Evolutionary conservation across 2,329 filamentous ascomycete genomes (phyloP).

Genomic region (Diplodia seriata): DNA sequence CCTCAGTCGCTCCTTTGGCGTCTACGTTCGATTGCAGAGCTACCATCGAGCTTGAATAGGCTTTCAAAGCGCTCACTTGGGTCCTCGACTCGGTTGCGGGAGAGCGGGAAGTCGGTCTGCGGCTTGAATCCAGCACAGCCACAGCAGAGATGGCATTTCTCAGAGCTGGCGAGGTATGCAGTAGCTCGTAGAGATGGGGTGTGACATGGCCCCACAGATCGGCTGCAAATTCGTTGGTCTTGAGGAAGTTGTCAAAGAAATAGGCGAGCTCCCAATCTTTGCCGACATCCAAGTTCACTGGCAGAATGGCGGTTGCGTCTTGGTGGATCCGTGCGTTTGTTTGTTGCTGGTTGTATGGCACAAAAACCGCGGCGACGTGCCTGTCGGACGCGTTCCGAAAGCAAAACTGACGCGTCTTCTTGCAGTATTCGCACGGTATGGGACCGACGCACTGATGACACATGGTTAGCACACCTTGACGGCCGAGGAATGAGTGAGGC

Average conservation of each 20-base stretch:
- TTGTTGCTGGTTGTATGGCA: background rate
- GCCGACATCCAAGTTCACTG: background rate
- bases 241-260: conserved; percentile 23
- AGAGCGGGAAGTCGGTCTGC: background rate
- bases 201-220: background rate
- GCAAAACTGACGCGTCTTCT: conserved; percentile 21
- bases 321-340: background rate
- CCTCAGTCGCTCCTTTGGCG: background rate
- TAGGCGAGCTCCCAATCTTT: conserved; percentile 4
- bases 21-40: background rate
- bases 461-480: background rate
- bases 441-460: background rate
- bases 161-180: background rate
- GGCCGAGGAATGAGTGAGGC: too few relatives aligned
- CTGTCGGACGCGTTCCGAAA: background rate
- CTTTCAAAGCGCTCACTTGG: background rate
- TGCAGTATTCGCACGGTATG: conserved; percentile 19
- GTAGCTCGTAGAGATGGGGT: background rate
- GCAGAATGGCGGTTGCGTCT: background rate
- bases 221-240: conserved; percentile 13
- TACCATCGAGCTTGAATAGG: background rate
- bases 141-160: background rate
- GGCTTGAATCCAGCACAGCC: conserved; percentile 3
- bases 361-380: background rate
- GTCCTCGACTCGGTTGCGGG: too few relatives aligned